A percentile compares a stretch with the other conserved stretches of the same genome.
These are phyloP conservation scores for Bipolaris bicolor DNA, from an alignment of 2,329 filamentous ascomycete genomes.

Conservation along the genomic window DNA sequence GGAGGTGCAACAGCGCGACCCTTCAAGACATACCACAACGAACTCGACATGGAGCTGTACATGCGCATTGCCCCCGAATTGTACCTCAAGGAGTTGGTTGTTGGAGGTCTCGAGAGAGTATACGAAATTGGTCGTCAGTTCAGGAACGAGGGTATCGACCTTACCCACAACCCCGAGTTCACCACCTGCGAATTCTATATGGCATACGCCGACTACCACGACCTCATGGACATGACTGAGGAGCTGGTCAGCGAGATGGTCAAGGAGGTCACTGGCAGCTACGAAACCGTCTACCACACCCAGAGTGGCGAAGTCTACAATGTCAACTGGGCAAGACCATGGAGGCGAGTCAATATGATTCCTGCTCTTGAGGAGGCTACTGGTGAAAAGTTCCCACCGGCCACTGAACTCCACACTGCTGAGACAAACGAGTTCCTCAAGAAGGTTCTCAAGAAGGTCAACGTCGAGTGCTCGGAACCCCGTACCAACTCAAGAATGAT, in stretches of 20 bases:
- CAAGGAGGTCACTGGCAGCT: slow-evolving; percentile 84
- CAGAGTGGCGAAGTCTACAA: slow-evolving; percentile 84
- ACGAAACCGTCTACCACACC: slow-evolving; percentile 84
- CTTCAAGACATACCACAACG: slow-evolving; percentile 95
- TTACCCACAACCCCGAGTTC: slow-evolving; percentile 98
- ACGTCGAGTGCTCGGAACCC: slow-evolving; percentile 86
- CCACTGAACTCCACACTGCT: slow-evolving; percentile 84
- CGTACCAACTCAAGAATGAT: slow-evolving; percentile 95
- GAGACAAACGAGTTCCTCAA: slow-evolving; percentile 87
- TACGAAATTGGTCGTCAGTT: slow-evolving; percentile 97
- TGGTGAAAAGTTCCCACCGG: slow-evolving; percentile 91
- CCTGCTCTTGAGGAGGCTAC: slow-evolving; percentile 85
- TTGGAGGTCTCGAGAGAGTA: slow-evolving; percentile 91
- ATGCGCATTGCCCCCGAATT: slow-evolving; percentile 95
- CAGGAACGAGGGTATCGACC: slow-evolving; percentile 87
- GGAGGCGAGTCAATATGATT: slow-evolving; percentile 96
- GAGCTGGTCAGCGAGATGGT: slow-evolving; percentile 90
- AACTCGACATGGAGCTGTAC: slow-evolving; percentile 91
- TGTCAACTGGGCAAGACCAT: slow-evolving; percentile 95
- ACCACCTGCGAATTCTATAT: slow-evolving; percentile 97
- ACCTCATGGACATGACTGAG: slow-evolving; percentile 89
- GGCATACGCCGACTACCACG: slow-evolving; percentile 72
- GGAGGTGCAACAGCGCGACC: slow-evolving; percentile 95
- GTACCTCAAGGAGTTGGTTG: slow-evolving; percentile 94
- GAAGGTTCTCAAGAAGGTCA: slow-evolving; percentile 80